Base-by-base conservation (phyloP, 495 filamentous ascomycete genomes). In the Halenospora varia region DNA sequence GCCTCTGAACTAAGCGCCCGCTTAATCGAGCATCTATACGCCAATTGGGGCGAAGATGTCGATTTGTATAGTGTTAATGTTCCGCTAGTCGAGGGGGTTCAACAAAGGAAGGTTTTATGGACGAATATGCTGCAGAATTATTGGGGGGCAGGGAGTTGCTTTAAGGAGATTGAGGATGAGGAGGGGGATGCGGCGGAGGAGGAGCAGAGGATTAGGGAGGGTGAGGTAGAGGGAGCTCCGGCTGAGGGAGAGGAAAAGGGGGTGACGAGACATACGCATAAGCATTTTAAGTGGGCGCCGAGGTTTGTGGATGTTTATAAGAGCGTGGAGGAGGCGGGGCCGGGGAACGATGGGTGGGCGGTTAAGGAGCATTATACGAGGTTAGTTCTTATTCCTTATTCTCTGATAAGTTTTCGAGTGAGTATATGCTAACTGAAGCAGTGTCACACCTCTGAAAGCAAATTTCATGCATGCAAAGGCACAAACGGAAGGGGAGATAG, bases 311-410 rank as follows among this genome's bases (percentile, higher is more conserved):
- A 96, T 74, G 88, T 98, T 1, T 87, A 88, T 68, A 79, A 84
- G 59, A 91, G 87, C 51, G 90, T 96, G 23, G 86, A 94, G 61
- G 82, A 88, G 56, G 82, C 84, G 53, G 74, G 73, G 48, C 88
- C 90, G 15, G 94, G 94, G 20, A 95, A 92, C 70, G 94, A 98
- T 77, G 94, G 94, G 35, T 97, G 93, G 94, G 86, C 84, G 13
- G 88, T 98, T 11, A 88, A 88, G 70, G 85, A 92, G 69, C 88
- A 90, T 42, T 87, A 87, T 73, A 91, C 92, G 3, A 96, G 92
- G 91, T 95, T 71, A 64, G 78, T 78, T 9, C 18, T 42, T 29
- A 55, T 51, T 49, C 15, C 22, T 57, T 24, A 56, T 23, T 23
- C 48, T 29, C 19, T 57, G 13, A 45, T 20, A 24, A 40, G 17